These are phyloP conservation scores for Leptosphaerulina australis DNA, from an alignment of 2,329 filamentous ascomycete genomes.

Conservation along the genomic window DNA sequence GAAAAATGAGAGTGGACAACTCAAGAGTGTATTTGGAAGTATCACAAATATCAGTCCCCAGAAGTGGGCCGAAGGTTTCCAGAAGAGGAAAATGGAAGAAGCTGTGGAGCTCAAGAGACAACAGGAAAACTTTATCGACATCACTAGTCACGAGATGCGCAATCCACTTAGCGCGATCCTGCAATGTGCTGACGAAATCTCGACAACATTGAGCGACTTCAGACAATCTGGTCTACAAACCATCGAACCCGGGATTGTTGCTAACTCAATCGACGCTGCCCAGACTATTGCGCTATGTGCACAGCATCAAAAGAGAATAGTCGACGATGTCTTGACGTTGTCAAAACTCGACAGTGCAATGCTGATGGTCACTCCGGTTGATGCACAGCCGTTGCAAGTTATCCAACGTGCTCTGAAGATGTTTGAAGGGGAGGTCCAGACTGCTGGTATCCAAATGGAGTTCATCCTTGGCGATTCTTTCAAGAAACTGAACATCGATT, in stretches of 20 bases:
- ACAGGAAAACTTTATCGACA: conserved; percentile 83
- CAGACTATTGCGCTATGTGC: conserved; percentile 80
- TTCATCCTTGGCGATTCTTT: conserved; percentile 69
- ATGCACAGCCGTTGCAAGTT: conserved; percentile 69
- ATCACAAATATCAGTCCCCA: conserved; percentile 86
- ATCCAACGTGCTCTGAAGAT: conserved; percentile 74
- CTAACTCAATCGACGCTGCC: conserved; percentile 71
- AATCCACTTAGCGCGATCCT: conserved; percentile 77
- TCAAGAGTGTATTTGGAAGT: conserved; percentile 79
- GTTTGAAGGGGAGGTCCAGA: conserved; percentile 76
- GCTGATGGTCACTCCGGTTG: conserved; percentile 72
- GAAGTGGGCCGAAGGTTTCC: conserved; percentile 82
- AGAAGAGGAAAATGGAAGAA: conserved; percentile 77
- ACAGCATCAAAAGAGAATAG: conserved; percentile 73
- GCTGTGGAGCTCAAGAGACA: conserved; percentile 80
- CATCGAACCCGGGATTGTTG: conserved; percentile 56
- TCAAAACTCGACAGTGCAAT: conserved; percentile 74
- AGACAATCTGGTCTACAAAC: conserved; percentile 56
- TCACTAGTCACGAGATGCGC: conserved; percentile 77
- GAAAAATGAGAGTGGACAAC: conserved; percentile 64
- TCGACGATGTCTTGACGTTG: conserved; percentile 56
- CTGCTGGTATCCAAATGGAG: conserved; percentile 69
- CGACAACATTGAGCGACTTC: conserved; percentile 55
- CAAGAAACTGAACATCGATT: conserved; percentile 63
- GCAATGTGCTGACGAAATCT: conserved; percentile 78